Conservation (phyloP, 257 asterid species). For the Cynanchum wilfordii region DNA sequence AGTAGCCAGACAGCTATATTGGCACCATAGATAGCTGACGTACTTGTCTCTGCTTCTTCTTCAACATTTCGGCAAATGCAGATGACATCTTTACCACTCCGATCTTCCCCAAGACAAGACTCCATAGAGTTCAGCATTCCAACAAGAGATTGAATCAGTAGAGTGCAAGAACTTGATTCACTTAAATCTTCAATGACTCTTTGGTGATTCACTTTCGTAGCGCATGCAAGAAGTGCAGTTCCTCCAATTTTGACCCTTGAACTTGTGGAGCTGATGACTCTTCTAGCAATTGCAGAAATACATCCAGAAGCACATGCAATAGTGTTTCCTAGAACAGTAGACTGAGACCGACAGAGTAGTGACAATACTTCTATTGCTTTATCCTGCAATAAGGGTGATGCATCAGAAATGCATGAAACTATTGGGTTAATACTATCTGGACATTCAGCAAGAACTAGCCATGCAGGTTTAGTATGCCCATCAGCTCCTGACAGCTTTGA, state of each 20-base stretch:
- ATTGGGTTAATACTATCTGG: conserved; percentile 72
- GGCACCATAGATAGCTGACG: conserved; percentile 69
- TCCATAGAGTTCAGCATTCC: conserved; percentile 56
- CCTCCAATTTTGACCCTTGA: conserved; percentile 78
- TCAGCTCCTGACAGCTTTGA: conserved; percentile 53
- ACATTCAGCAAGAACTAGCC: conserved; percentile 83
- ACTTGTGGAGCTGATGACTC: conserved; percentile 64
- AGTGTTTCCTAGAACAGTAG: conserved; percentile 59
- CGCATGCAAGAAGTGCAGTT: conserved; percentile 85
- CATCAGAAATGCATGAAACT: conserved; percentile 74
- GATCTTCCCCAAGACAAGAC: conserved; percentile 48
- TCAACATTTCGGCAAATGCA: conserved; percentile 63
- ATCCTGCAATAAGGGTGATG: conserved; percentile 76
- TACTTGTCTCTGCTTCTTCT: conserved; percentile 54
- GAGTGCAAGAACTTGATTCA: conserved; percentile 50
- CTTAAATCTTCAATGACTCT: conserved; percentile 71
- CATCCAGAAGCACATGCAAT: conserved; percentile 69
- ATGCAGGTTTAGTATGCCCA: conserved; percentile 68
- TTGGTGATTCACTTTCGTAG: conserved; percentile 75
- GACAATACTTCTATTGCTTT: conserved; percentile 81
- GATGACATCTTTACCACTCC: conserved; percentile 42
- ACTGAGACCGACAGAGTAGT: conserved; percentile 68
- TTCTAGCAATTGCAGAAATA: conserved; percentile 59
- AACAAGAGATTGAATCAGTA: conserved; percentile 74
- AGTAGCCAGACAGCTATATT: conserved; percentile 88